These are phyloP conservation scores for Mucor plumbeus DNA, from an alignment of 371 early-diverging fungal species.

Conservation along the genomic window DNA sequence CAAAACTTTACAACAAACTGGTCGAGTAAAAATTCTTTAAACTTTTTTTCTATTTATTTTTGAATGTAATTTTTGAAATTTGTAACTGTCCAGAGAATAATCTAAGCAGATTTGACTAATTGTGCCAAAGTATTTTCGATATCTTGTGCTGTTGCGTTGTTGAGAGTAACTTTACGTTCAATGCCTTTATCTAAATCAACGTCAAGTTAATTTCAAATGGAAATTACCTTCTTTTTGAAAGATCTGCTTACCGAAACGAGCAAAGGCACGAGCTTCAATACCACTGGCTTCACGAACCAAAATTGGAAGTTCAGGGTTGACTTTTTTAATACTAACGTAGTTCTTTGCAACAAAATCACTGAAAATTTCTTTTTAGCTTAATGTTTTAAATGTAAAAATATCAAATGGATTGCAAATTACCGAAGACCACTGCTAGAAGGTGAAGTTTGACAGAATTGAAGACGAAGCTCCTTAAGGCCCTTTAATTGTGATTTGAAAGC, in stretches of 20 bases:
- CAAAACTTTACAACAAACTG: neutral
- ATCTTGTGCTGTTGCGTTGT: conserved; percentile 74
- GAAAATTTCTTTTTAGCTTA: conserved; percentile 8
- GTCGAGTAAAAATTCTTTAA: neutral
- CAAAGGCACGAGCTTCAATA: conserved; percentile 88
- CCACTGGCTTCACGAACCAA: conserved; percentile 89
- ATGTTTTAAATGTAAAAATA: neutral
- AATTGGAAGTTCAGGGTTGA: conserved; percentile 89
- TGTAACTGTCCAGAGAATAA: neutral
- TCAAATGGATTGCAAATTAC: conserved; percentile 45
- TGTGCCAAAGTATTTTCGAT: conserved; percentile 73
- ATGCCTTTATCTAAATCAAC: conserved; percentile 73
- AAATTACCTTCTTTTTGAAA: no score
- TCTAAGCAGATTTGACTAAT: conserved; percentile 59
- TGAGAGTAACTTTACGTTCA: conserved; percentile 80
- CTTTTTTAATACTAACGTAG: conserved; percentile 80
- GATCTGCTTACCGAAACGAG: conserved; percentile 78
- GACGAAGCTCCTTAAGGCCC: conserved; percentile 86
- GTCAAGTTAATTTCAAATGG: neutral
- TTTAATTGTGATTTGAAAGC: conserved; percentile 58
- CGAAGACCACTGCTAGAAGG: conserved; percentile 84
- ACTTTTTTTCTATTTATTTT: conserved; percentile 13
- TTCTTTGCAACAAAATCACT: conserved; percentile 86
- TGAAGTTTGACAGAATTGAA: conserved; percentile 90
- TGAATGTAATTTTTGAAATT: neutral